Evolutionary conservation across 2,329 filamentous ascomycete species (phyloP).

Genomic region (Leptographium wingfieldii): DNA sequence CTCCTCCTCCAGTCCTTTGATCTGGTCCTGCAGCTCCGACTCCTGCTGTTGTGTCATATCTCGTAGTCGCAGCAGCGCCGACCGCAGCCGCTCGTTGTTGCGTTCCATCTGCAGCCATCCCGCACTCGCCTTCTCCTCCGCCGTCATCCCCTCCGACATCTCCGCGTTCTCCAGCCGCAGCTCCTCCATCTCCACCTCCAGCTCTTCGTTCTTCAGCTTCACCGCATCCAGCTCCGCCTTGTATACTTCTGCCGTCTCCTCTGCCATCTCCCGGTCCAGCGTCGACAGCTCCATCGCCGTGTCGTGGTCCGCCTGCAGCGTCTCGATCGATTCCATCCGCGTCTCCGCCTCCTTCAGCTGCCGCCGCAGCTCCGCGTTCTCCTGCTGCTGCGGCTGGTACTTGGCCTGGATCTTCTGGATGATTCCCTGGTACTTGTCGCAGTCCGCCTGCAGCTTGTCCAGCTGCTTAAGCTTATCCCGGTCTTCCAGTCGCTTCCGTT

Average conservation of each 20-base stretch:
- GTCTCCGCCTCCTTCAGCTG: slow-evolving; percentile 64
- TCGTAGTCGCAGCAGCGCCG: slow-evolving; percentile 71
- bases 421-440: slow-evolving; percentile 68
- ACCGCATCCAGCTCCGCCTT: slow-evolving; percentile 70
- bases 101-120: slow-evolving; percentile 88
- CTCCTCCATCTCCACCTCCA: slow-evolving; percentile 79
- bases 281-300: slow-evolving; percentile 74
- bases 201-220: slow-evolving; percentile 65
- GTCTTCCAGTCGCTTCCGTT: slow-evolving; percentile 77
- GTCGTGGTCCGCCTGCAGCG: slow-evolving; percentile 72
- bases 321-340: slow-evolving; percentile 56
- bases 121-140: slow-evolving; percentile 74
- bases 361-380: slow-evolving; percentile 63
- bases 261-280: slow-evolving; percentile 89
- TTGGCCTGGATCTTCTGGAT: slow-evolving; percentile 87
- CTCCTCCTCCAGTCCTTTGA: slow-evolving; percentile 61
- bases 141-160: slow-evolving; percentile 69
- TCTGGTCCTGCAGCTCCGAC: slow-evolving; percentile 61
- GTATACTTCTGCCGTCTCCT: slow-evolving; percentile 74
- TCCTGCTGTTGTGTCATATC: slow-evolving; percentile 83
- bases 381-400: slow-evolving; percentile 72
- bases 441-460: slow-evolving; percentile 62
- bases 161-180: slow-evolving; percentile 78
- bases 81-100: slow-evolving; percentile 75
- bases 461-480: slow-evolving; percentile 71